Percentiles rank a stretch among this genome's conserved stretches.
Evolutionary conservation across 306 rosid species (phyloP).

Genomic region (Pterocarpus santalinus): DNA sequence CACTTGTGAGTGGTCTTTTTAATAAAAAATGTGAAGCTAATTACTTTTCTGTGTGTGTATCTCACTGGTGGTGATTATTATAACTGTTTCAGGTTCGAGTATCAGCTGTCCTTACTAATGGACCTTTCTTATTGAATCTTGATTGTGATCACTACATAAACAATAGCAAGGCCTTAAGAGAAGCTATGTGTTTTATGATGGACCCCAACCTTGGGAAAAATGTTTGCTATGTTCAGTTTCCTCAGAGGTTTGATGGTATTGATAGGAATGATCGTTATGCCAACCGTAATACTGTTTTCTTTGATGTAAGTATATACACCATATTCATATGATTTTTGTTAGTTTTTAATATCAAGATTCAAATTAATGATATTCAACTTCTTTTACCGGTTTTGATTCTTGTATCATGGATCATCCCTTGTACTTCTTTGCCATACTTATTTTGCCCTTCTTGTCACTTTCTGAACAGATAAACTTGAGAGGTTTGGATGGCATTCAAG

Average conservation of each 20-base stretch:
- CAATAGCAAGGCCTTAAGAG: constrained; percentile 92
- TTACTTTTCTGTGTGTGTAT: constrained; percentile 21
- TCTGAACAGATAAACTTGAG: constrained; percentile 82
- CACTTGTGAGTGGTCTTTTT: constrained; percentile 68
- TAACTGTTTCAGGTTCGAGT: constrained; percentile 77
- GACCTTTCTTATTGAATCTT: constrained; percentile 94
- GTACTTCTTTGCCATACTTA: constrained; percentile 12
- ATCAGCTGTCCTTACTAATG: constrained; percentile 90
- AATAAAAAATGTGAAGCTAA: not conserved
- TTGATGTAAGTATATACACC: constrained; percentile 71
- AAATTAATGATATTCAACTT: constrained; percentile 22
- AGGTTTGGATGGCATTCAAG: constrained; percentile 95
- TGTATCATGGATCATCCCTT: constrained; percentile 11
- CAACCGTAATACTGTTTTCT: constrained; percentile 92
- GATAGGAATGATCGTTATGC: constrained; percentile 92
- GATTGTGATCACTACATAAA: constrained; percentile 97
- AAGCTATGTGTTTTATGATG: constrained; percentile 95
- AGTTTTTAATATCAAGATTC: constrained; percentile 19
- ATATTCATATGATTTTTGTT: not conserved
- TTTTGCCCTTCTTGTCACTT: constrained; percentile 14
- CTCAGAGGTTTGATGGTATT: constrained; percentile 93
- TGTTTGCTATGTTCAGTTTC: constrained; percentile 91
- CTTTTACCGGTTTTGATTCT: not conserved
- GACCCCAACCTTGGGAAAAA: constrained; percentile 91
- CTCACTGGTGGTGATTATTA: not conserved